A percentile compares a stretch with the other conserved stretches of the same genome.
Conservation (phyloP, 176 grass and related monocot genomes). For the Hordeum marinum region DNA sequence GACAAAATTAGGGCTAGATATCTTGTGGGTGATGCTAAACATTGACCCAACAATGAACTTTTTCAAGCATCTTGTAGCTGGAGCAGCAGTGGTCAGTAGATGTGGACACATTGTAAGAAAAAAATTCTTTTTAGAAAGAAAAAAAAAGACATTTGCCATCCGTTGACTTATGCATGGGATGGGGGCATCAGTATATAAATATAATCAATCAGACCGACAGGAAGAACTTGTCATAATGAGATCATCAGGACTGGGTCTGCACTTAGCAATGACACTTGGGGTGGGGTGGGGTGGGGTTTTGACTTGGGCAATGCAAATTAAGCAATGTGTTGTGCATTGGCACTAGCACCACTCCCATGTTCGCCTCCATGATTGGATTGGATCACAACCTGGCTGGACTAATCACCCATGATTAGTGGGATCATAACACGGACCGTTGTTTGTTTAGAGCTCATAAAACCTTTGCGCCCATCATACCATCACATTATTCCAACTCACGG, state of each 20-base stretch:
- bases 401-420: not conserved
- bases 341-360: constrained; percentile 8
- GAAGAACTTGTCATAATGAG: not conserved
- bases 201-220: constrained; percentile 8
- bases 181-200: not conserved
- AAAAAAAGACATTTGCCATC: not conserved
- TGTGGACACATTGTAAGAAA: not conserved
- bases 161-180: constrained; percentile 4
- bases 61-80: not conserved
- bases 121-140: not conserved
- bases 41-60: constrained; percentile 14
- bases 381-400: not conserved
- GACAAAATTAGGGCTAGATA: too few relatives aligned
- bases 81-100: not conserved
- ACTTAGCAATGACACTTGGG: too few relatives aligned
- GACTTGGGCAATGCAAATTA: constrained; percentile 32
- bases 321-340: not conserved
- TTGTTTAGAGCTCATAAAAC: not conserved
- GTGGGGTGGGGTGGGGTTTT: not conserved
- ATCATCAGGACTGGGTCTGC: too few relatives aligned
- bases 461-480: too few relatives aligned
- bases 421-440: not conserved
- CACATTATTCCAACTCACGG: not conserved
- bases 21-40: not conserved
- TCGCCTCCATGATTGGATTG: constrained; percentile 23